Base-by-base conservation (phyloP, 768 basidiomycete species). In the Mrakia frigida region DNA sequence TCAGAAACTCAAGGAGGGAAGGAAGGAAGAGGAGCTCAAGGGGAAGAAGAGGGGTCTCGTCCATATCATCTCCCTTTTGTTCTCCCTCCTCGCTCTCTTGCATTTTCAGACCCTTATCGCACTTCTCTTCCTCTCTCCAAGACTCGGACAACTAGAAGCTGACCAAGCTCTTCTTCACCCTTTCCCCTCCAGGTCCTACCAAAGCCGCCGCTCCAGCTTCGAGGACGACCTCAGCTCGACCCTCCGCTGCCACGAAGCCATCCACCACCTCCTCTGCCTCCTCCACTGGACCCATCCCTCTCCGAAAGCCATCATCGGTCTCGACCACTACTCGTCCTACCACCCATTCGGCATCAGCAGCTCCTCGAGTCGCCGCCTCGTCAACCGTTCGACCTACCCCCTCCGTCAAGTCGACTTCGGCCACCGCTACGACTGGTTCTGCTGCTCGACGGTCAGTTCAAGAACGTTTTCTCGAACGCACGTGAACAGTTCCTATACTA, bases 261-360 rank as follows among this genome's bases (percentile, higher is more conserved):
- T 18, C 69, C 9, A 50, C 73, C n/a, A 28, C n/a, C 13, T 18
- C 61, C 28, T 65, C 73, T n/a, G n/a, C n/a, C 60, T 73, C 72
- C 16, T 41, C 43, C 21, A 14, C 73, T 6, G 63, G 56, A 6
- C 56, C 56, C n/a, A 56, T 56, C 28, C 56, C 63, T 25, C 10
- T 33, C 6, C 73, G 73, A 33, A 74, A 74, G 73, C 43, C 73
- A 7, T 10, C 73, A 7, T 10, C 63, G 3, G 73, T 52, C 18
- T 43, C 73, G 0, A 61, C 72, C 59, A 68, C 39, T 16, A 68
- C 61, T 65, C 73, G 73, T 11, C 46, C 63, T 23, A 63, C 59
- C 18, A 50, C 60, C 28, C 56, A 56, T 25, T 25, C 25, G 10
- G 25, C 56, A n/a, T 5, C 25, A 16, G 28, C n/a, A 7, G 61